Conservation (phyloP, 2,329 filamentous ascomycete genomes). For the Leptographium lundbergii region DNA sequence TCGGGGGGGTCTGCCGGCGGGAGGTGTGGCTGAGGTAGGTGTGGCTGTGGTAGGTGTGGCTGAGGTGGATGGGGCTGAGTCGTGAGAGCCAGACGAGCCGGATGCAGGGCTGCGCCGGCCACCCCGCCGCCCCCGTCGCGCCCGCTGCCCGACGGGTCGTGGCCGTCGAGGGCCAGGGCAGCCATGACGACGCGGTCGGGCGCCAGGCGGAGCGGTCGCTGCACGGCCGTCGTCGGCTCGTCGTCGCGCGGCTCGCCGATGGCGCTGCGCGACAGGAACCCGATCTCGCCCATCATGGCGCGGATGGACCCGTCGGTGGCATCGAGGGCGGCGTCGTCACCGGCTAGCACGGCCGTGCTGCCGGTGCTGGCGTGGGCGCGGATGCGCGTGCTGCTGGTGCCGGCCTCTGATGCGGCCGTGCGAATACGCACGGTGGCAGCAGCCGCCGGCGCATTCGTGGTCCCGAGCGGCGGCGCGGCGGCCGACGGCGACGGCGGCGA, state of each 20-base stretch:
- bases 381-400: neutral
- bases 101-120: no score
- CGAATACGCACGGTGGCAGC: neutral
- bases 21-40: no score
- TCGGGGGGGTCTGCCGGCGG: neutral
- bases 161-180: slow-evolving; percentile 6
- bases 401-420: neutral
- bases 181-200: slow-evolving; percentile 6
- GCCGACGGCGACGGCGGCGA: neutral
- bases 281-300: slow-evolving; percentile 18
- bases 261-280: slow-evolving; percentile 18
- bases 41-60: no score
- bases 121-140: neutral
- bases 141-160: neutral
- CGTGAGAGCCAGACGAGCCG: no score
- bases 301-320: slow-evolving; percentile 3
- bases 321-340: no score
- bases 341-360: neutral
- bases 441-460: no score
- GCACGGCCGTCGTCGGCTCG: neutral
- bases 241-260: slow-evolving; percentile 19
- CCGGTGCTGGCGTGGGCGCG: neutral
- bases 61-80: no score
- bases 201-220: slow-evolving; percentile 14
- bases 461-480: neutral